Base-by-base conservation (phyloP, 306 rosid genomes). In the Quercus gilva region DNA sequence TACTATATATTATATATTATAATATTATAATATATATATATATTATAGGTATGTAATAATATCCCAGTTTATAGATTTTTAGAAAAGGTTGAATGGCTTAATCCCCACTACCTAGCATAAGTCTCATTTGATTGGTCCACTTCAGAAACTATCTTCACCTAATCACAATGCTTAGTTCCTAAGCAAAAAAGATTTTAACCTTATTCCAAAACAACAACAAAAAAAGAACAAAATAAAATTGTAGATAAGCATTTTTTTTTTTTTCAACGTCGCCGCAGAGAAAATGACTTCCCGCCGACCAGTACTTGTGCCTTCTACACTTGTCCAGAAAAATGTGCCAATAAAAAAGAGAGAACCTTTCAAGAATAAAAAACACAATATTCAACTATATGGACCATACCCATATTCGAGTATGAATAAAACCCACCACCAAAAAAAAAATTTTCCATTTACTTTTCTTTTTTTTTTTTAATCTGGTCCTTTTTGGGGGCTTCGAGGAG, bases 331-430 rank as follows among this genome's bases (percentile, higher is more conserved):
- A 11, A 19, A 35, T 10, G 19, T 19, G 26, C 43, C 23, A 55
- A 8, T 6, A 3, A 9, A 45, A 58, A 45, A 28, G 25, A 65
- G 29, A 70, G 57, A 23, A 53, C 73, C 75, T 45, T 8, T 2
- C 25, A 71, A 41, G 6, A 35, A 69, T 7, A 31, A 63, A 71
- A 72, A 82, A 60, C 25, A 1, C 61, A 12, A 49, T 33, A 52
- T 75, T 59, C 78, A 81, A 73, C 72, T 55, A 56, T 75, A 55
- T 31, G 43, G 69, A 52, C 83, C 79, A 59, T 49, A 72, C 78
- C 84, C 76, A 87, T 55, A 72, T 80, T 81, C 82, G 80, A 76
- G 25, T 84, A 55, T 37, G 25, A 71, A 55, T 64, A 65, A 6
- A 73, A 74, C 79, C 86, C 56, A 78, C 71, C 80, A 26, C 65